A percentile compares a stretch with the other conserved stretches of the same genome.
These are phyloP conservation scores for Cutaneotrichosporon spelunceum DNA, from an alignment of 1,284 basidiomycete genomes.

Conservation along the genomic window DNA sequence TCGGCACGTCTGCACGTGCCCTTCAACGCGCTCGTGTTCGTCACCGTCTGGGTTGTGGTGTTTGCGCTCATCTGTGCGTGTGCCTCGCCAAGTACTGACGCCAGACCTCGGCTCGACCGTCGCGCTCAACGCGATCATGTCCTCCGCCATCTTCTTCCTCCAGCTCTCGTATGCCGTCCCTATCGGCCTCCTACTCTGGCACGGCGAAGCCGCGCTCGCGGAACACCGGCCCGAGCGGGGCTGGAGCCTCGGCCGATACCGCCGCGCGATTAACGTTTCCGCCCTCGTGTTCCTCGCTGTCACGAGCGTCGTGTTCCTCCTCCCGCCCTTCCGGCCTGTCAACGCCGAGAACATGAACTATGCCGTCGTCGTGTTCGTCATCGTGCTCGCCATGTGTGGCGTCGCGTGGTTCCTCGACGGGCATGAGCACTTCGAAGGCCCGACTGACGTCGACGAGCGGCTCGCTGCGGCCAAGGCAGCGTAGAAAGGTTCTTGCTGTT, in stretches of 20 bases:
- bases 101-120: conserved; percentile 42
- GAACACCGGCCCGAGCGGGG: conserved; percentile 35
- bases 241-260: conserved; percentile 40
- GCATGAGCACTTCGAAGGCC: conserved; percentile 48
- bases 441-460: conserved; percentile 40
- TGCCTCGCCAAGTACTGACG: neutral
- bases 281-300: conserved; percentile 50
- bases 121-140: conserved; percentile 38
- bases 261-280: conserved; percentile 46
- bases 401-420: conserved; percentile 49
- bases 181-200: conserved; percentile 48
- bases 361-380: conserved; percentile 44
- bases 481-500: no score
- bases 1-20: conserved; percentile 30
- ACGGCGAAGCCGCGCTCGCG: conserved; percentile 50
- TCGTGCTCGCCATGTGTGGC: conserved; percentile 40
- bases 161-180: conserved; percentile 43
- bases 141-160: conserved; percentile 34
- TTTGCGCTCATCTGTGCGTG: conserved; percentile 26
- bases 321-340: conserved; percentile 53
- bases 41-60: conserved; percentile 37
- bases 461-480: conserved; percentile 11
- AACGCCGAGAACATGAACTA: conserved; percentile 54
- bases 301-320: conserved; percentile 55
- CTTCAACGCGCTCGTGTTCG: conserved; percentile 24